Percentiles rank a stretch among this genome's conserved stretches.
phyloP scores from a whole-genome alignment of 345 rosid species.

The Camelina hispida region DNA sequence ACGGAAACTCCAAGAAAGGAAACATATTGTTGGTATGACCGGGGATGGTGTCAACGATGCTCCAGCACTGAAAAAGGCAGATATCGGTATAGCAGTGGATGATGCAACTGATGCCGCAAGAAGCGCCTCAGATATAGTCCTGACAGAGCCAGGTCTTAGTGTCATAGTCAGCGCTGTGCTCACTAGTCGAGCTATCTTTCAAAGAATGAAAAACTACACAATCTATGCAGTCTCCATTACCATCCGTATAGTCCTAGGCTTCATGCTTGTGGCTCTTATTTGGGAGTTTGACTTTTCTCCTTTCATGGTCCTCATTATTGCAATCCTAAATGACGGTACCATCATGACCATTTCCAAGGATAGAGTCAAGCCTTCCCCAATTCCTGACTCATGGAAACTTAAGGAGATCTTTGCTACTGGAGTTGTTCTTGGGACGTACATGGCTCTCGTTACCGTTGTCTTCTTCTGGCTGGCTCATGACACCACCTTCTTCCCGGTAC shows the following conservation, averaged over 20 bases:
- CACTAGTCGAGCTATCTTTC: constrained; percentile 93
- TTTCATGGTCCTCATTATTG: constrained; percentile 83
- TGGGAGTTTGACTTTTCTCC: constrained; percentile 91
- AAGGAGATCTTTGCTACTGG: constrained; percentile 91
- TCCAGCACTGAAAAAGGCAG: constrained; percentile 90
- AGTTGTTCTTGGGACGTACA: constrained; percentile 72
- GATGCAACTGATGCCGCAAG: constrained; percentile 98
- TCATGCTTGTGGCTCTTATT: constrained; percentile 66
- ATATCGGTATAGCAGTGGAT: constrained; percentile 92
- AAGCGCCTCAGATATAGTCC: constrained; percentile 85
- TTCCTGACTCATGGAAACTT: constrained; percentile 91
- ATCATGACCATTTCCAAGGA: constrained; percentile 96
- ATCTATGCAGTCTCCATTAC: constrained; percentile 90
- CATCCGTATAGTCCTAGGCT: constrained; percentile 88
- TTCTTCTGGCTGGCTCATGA: constrained; percentile 73
- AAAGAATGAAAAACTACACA: constrained; percentile 96
- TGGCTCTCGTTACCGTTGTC: constrained; percentile 69
- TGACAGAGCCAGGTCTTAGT: constrained; percentile 94
- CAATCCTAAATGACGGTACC: constrained; percentile 84
- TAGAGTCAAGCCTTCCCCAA: constrained; percentile 87
- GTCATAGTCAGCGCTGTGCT: constrained; percentile 88
- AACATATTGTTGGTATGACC: constrained; percentile 95
- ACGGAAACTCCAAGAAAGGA: constrained; percentile 78
- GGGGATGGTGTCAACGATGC: constrained; percentile 99
- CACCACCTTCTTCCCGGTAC: constrained; percentile 71